Conservation (phyloP, 1,284 basidiomycete genomes). For the Papiliotrema nemorosa region DNA sequence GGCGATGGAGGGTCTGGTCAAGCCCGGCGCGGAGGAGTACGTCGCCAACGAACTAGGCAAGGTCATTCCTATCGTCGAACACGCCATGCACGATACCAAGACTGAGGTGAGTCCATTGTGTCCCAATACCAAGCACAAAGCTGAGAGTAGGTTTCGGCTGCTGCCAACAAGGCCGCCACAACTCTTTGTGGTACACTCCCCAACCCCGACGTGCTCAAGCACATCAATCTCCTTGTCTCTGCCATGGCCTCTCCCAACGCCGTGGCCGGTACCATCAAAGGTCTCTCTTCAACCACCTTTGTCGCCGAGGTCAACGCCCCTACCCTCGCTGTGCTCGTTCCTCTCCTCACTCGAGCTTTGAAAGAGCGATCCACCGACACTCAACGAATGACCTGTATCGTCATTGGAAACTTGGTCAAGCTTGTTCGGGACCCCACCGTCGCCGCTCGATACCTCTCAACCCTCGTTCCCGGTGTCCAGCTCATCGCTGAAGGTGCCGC, state of each 20-base stretch:
- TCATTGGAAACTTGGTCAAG: constrained; percentile 96
- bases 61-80: constrained; percentile 82
- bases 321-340: constrained; percentile 92
- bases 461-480: constrained; percentile 85
- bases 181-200: constrained; percentile 86
- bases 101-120: constrained; percentile 62
- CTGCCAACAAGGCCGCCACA: constrained; percentile 89
- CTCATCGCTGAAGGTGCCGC: constrained; percentile 87
- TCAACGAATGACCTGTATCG: constrained; percentile 75
- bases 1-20: constrained; percentile 70
- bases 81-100: constrained; percentile 96
- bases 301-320: constrained; percentile 97
- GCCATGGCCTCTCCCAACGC: constrained; percentile 84
- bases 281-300: constrained; percentile 85
- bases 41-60: constrained; percentile 80
- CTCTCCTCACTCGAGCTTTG: constrained; percentile 84
- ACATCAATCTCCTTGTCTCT: constrained; percentile 86
- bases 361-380: constrained; percentile 97
- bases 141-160: constrained; percentile 67
- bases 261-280: constrained; percentile 92
- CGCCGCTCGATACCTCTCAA: constrained; percentile 83
- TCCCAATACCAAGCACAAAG: neutral
- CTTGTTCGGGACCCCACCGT: constrained; percentile 89
- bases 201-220: constrained; percentile 88
- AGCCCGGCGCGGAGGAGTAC: constrained; percentile 66